Percentiles rank a stretch among this genome's conserved stretches.
These are phyloP conservation scores for Trichoderma brevicompactum DNA, from an alignment of 2,329 filamentous ascomycete species.

Conservation along the genomic window DNA sequence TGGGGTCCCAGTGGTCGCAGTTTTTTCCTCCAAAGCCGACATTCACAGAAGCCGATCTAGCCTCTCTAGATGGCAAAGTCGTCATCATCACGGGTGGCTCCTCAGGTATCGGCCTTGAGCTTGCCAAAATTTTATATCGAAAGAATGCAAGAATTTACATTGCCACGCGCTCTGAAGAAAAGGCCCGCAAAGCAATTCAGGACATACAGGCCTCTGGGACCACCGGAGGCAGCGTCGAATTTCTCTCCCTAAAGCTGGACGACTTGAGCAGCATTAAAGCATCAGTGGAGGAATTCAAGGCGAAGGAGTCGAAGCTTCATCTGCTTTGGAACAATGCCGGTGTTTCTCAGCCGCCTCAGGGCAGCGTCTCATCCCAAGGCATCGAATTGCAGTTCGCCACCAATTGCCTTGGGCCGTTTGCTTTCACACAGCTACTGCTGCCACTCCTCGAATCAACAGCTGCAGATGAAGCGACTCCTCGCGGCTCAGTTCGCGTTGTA, in stretches of 20 bases:
- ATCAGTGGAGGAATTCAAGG: constrained; percentile 34
- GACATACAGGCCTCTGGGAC: constrained; percentile 44
- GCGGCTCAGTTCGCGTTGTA: constrained; percentile 38
- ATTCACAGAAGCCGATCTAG: constrained; percentile 17
- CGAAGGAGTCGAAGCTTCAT: constrained; percentile 39
- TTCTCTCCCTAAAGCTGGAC: constrained; percentile 47
- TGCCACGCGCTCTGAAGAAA: constrained; percentile 49
- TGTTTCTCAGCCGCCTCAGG: constrained; percentile 36
- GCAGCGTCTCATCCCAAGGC: constrained; percentile 35
- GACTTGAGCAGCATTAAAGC: constrained; percentile 41
- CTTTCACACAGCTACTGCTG: constrained; percentile 43
- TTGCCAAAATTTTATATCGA: constrained; percentile 56
- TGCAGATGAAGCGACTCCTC: neutral
- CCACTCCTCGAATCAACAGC: constrained; percentile 37
- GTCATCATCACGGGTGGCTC: constrained; percentile 48
- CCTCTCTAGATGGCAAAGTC: constrained; percentile 2
- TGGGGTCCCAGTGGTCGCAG: constrained; percentile 28
- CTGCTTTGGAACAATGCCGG: constrained; percentile 49
- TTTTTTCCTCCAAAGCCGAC: constrained; percentile 28
- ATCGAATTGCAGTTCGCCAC: constrained; percentile 43
- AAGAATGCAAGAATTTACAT: constrained; percentile 57
- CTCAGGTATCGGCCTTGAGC: constrained; percentile 52
- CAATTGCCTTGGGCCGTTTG: constrained; percentile 42
- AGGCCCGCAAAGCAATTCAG: constrained; percentile 48
- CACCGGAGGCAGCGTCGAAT: constrained; percentile 45